These are phyloP conservation scores for Medicago arabica DNA, from an alignment of 306 rosid species.

Conservation along the genomic window DNA sequence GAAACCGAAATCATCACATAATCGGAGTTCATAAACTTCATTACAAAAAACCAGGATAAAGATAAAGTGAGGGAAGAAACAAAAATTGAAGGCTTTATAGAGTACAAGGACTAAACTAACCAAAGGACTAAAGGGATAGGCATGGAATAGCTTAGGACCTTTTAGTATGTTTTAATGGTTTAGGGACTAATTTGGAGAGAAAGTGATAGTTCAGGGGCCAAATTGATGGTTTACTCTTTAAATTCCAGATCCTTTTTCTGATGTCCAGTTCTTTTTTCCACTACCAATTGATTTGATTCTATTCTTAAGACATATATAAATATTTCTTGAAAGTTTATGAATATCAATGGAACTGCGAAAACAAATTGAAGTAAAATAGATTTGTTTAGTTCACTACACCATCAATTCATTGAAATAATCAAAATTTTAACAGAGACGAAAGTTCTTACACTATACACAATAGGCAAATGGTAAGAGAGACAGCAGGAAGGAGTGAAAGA, in stretches of 20 bases:
- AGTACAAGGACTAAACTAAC: no score
- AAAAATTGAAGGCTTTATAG: no score
- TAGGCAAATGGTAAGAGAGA: constrained; percentile 17
- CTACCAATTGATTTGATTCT: background rate
- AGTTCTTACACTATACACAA: background rate
- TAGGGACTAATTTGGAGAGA: no score
- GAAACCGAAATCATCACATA: no score
- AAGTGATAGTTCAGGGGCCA: no score
- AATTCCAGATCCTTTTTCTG: background rate
- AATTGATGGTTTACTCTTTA: no score
- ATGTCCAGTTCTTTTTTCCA: constrained; percentile 2
- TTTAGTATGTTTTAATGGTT: no score
- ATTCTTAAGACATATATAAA: background rate
- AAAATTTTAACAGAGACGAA: background rate
- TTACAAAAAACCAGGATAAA: no score
- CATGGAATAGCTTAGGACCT: no score
- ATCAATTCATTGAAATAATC: constrained; percentile 20
- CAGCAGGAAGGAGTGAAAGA: background rate
- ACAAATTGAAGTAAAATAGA: constrained; percentile 23
- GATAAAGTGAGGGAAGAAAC: no score
- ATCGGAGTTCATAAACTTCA: no score
- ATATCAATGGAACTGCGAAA: constrained; percentile 22
- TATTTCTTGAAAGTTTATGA: background rate
- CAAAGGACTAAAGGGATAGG: no score
- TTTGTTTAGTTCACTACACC: constrained; percentile 30